Base-by-base conservation (phyloP, 306 rosid species). In the Quercus parvula region DNA sequence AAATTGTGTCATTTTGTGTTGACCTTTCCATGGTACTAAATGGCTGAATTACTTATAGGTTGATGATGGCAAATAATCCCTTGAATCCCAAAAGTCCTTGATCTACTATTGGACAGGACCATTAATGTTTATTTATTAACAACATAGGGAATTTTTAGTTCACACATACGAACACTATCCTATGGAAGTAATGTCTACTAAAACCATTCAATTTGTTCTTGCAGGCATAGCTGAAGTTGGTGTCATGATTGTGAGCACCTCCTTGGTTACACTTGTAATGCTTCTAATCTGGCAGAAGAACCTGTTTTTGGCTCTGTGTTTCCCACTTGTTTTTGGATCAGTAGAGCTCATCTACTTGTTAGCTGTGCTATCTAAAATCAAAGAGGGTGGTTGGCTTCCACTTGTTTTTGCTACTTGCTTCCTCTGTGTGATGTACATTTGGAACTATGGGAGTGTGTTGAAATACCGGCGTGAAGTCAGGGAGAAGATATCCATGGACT, bases 181-280 rank as follows among this genome's bases (percentile, higher is more conserved):
- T 33, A 51, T 75, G 52, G 76, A 25, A 15, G 4, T 51, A 67
- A 25, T 56, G 33, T 76, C 52, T 81, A 70, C 81, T 87, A 70
- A 85, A 74, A 79, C 49, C 6, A 69, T 68, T 71, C 59, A 77
- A 68, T 22, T 72, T 76, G 57, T 57, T 77, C 76, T 77, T 79
- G 74, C 92, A 95, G 99, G 99, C 73, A 92, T 95, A 70, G 99
- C 99, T 81, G 99, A 95, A 93, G 99, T 95, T 71, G 99, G 97
- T 56, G 99, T 95, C 56, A 95, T 95, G 99, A 84, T 95, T 70
- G 99, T 91, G 80, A 95, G 94, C 86, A 91, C 98, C 70, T 83
- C 76, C 77, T 92, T 95, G 86, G 99, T 95, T 79, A 89, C 98
- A 76, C 90, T 95, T 57, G 98, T 87, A 19, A 93, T 93, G 99